Percentiles rank a stretch among this genome's conserved stretches.
These are phyloP conservation scores for Coniochaeta ligniaria DNA, from an alignment of 2,329 filamentous ascomycete genomes.

Conservation along the genomic window DNA sequence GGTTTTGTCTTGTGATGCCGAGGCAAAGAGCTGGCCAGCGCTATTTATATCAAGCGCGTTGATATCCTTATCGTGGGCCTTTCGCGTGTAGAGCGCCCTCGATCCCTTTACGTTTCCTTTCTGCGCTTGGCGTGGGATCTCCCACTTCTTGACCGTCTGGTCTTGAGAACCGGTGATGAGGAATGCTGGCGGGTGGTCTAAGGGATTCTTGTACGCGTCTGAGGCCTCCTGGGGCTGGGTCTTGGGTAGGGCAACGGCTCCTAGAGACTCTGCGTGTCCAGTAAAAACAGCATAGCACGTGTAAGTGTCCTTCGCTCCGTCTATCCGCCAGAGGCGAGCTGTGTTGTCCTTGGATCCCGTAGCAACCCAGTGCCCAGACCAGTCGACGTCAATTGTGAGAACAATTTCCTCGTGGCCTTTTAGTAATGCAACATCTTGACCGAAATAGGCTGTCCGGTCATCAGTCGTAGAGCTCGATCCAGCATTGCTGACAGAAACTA, in stretches of 20 bases:
- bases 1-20: slow-evolving; percentile 91
- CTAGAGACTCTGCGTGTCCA: slow-evolving; percentile 89
- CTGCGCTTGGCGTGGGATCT: slow-evolving; percentile 55
- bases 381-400: slow-evolving; percentile 88
- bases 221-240: slow-evolving; percentile 60
- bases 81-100: slow-evolving; percentile 75
- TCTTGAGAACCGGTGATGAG: slow-evolving; percentile 91
- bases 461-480: slow-evolving; percentile 18
- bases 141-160: slow-evolving; percentile 91
- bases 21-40: slow-evolving; percentile 75
- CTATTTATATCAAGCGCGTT: slow-evolving; percentile 84
- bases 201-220: slow-evolving; percentile 62
- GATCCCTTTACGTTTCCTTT: slow-evolving; percentile 43
- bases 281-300: slow-evolving; percentile 53
- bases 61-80: slow-evolving; percentile 98
- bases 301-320: slow-evolving; percentile 64
- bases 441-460: slow-evolving; percentile 58
- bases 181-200: slow-evolving; percentile 75
- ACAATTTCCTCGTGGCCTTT: slow-evolving; percentile 94
- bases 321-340: slow-evolving; percentile 82
- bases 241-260: slow-evolving; percentile 78
- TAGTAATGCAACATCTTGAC: slow-evolving; percentile 78
- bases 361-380: slow-evolving; percentile 94
- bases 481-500: slow-evolving; percentile 62
- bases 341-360: slow-evolving; percentile 97